These are phyloP conservation scores for Suhomyces chickasaworum DNA, from an alignment of 1,139 yeast genomes.

Conservation along the genomic window DNA sequence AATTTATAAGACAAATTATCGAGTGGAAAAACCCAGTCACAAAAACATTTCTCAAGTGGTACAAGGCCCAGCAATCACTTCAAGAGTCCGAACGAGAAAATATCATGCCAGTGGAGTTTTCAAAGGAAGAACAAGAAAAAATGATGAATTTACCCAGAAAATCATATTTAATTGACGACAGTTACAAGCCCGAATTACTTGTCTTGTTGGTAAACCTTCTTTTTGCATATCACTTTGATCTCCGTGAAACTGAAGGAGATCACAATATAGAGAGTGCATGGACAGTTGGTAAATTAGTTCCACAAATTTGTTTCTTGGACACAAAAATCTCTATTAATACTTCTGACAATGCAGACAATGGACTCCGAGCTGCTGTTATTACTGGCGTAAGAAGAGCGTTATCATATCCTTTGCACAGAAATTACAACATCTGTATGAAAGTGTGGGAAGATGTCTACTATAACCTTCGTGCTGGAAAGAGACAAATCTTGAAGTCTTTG, in stretches of 20 bases:
- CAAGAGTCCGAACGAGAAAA: constrained; percentile 27
- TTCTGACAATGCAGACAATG: constrained; percentile 24
- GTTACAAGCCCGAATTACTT: constrained; percentile 50
- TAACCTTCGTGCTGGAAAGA: constrained; percentile 67
- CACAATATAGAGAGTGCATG: constrained; percentile 87
- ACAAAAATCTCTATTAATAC: constrained; percentile 47
- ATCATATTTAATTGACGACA: constrained; percentile 55
- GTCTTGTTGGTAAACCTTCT: constrained; percentile 64
- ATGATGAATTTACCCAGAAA: constrained; percentile 72
- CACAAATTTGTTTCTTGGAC: constrained; percentile 76
- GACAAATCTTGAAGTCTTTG: constrained; percentile 60
- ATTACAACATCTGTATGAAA: constrained; percentile 56
- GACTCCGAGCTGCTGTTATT: constrained; percentile 54
- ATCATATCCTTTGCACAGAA: constrained; percentile 77
- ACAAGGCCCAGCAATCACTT: constrained; percentile 34
- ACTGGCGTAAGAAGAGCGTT: constrained; percentile 73
- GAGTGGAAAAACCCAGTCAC: constrained; percentile 58
- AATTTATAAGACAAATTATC: constrained; percentile 53
- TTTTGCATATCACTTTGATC: constrained; percentile 75
- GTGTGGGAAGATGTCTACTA: constrained; percentile 80
- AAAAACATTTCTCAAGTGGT: constrained; percentile 50
- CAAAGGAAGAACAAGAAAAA: constrained; percentile 60
- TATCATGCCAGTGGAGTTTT: constrained; percentile 50
- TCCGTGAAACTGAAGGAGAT: constrained; percentile 75
- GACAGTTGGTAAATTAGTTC: constrained; percentile 85